A percentile compares a stretch with the other conserved stretches of the same genome.
phyloP scores from a whole-genome alignment of 2,329 filamentous ascomycete species.

The Aureobasidium sp. region DNA sequence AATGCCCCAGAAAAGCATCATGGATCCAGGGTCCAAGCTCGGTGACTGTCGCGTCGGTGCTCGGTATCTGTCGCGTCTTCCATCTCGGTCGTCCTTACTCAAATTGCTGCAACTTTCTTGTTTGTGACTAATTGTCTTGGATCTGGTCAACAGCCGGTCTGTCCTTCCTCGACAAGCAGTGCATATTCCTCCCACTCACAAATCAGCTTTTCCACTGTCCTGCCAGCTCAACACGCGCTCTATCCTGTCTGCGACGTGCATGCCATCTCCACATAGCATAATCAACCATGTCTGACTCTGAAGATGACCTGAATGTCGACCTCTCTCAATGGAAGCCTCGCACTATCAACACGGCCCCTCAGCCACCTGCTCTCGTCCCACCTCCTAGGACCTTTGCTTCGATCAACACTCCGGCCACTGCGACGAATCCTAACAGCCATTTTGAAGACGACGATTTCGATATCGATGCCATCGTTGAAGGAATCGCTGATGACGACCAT shows the following conservation, averaged over 20 bases:
- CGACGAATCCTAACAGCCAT: neutral
- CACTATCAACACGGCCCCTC: neutral
- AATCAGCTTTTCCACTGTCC: neutral
- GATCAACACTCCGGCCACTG: neutral
- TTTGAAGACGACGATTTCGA: constrained; percentile 5
- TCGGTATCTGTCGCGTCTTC: constrained; percentile 5
- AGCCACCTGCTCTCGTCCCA: neutral
- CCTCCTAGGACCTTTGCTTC: constrained; percentile 7
- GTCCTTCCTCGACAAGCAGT: neutral
- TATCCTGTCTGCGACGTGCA: neutral
- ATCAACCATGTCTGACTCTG: constrained; percentile 20
- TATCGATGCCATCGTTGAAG: constrained; percentile 4
- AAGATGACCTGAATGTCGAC: constrained; percentile 24
- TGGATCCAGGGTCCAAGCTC: constrained; percentile 3
- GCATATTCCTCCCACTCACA: neutral
- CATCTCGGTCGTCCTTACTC: neutral
- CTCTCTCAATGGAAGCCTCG: constrained; percentile 24
- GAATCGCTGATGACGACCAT: neutral
- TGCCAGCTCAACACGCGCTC: neutral
- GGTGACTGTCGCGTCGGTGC: neutral
- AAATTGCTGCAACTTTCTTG: neutral
- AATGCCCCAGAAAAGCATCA: neutral
- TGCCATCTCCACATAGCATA: neutral
- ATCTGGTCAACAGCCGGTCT: neutral
- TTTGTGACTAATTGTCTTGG: neutral